phyloP scores from a whole-genome alignment of 331 rosid genomes.

The Quercus lobata region DNA sequence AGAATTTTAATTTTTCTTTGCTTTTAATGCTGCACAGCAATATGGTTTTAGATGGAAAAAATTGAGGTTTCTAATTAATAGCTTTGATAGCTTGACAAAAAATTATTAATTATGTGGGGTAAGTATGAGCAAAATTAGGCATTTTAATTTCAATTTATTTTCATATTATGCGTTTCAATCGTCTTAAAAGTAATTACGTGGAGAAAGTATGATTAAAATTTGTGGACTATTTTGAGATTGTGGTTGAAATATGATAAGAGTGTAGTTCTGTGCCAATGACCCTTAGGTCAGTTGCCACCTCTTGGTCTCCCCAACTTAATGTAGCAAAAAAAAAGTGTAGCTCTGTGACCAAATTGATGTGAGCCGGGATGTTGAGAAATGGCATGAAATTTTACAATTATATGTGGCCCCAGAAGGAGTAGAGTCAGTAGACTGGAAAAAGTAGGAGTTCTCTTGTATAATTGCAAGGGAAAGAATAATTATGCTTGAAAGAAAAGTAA shows the following conservation, averaged over 20 bases:
- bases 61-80: neutral
- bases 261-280: too few relatives aligned
- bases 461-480: too few relatives aligned
- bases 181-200: too few relatives aligned
- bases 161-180: too few relatives aligned
- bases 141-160: too few relatives aligned
- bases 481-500: too few relatives aligned
- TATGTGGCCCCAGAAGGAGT: neutral
- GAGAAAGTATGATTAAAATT: neutral
- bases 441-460: too few relatives aligned
- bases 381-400: neutral
- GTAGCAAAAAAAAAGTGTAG: neutral
- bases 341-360: neutral
- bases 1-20: neutral
- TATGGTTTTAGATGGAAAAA: neutral
- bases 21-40: neutral
- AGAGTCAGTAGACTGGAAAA: neutral
- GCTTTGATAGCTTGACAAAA: too few relatives aligned
- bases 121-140: too few relatives aligned
- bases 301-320: too few relatives aligned
- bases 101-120: too few relatives aligned
- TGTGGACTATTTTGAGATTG: neutral
- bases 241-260: neutral
- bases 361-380: neutral
- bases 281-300: too few relatives aligned